Conservation (phyloP, 306 rosid species). For the Erythrophleum fordii region DNA sequence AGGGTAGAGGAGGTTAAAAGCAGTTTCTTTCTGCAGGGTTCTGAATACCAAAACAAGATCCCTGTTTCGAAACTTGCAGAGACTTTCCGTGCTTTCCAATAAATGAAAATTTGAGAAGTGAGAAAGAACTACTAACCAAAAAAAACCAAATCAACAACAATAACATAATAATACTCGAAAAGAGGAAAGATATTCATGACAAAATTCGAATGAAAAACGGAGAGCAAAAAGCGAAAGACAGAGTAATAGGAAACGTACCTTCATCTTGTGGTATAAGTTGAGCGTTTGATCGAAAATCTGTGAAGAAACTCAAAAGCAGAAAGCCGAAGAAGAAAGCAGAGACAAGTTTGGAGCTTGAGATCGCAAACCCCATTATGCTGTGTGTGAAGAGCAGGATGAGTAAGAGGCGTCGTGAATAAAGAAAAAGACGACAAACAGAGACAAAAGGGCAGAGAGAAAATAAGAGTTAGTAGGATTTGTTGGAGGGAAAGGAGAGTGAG, state of each 20-base stretch:
- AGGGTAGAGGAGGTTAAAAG: not conserved
- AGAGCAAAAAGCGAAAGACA: no score
- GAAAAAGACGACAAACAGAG: not conserved
- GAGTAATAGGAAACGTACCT: slow-evolving; percentile 49
- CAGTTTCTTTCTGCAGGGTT: slow-evolving; percentile 12
- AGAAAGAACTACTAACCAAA: not conserved
- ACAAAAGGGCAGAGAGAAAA: not conserved
- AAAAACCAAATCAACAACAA: not conserved
- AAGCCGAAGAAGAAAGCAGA: slow-evolving; percentile 38
- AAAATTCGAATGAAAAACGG: not conserved
- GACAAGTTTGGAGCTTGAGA: slow-evolving; percentile 40
- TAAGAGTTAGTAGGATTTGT: not conserved
- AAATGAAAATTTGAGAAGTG: not conserved
- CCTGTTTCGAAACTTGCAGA: slow-evolving; percentile 23
- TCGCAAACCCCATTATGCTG: slow-evolving; percentile 42
- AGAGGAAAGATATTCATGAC: not conserved
- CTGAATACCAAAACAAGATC: not conserved
- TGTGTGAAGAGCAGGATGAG: not conserved
- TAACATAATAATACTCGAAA: not conserved
- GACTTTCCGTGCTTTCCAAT: not conserved
- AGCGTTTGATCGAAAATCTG: slow-evolving; percentile 57
- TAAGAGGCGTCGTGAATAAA: not conserved
- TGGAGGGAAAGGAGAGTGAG: slow-evolving; percentile 27
- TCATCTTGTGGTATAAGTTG: slow-evolving; percentile 69
- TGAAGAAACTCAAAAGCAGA: slow-evolving; percentile 48